Conservation (phyloP, 192 early-diverging fungal genomes). For the Coemansia sp. region DNA sequence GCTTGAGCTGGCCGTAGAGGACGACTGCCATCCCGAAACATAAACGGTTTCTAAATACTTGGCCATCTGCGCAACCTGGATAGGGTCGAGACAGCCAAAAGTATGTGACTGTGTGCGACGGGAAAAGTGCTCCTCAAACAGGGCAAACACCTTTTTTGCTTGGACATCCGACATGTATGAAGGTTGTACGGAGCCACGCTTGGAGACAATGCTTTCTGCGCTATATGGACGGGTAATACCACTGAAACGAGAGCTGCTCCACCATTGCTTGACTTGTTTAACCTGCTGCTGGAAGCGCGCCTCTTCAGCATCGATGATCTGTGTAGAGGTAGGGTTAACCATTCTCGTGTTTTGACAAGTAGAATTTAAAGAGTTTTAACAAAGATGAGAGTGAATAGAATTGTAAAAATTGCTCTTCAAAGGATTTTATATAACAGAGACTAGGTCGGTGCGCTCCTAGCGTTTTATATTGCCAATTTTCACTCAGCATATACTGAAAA, state of each 20-base stretch:
- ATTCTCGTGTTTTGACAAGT: conserved; percentile 6
- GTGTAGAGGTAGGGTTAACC: conserved; percentile 20
- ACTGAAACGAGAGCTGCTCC: conserved; percentile 79
- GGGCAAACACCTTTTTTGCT: conserved; percentile 91
- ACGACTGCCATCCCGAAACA: conserved; percentile 98
- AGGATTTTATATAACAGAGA: background rate
- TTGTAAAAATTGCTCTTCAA: background rate
- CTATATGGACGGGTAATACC: conserved; percentile 82
- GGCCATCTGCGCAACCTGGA: conserved; percentile 95
- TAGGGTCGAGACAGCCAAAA: conserved; percentile 91
- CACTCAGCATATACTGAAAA: background rate
- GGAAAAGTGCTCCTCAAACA: conserved; percentile 75
- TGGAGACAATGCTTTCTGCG: conserved; percentile 79
- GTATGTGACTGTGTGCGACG: conserved; percentile 83
- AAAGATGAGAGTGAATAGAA: background rate
- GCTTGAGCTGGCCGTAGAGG: conserved; percentile 88
- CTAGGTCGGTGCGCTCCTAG: background rate
- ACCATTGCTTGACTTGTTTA: conserved; percentile 82
- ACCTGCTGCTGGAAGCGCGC: conserved; percentile 81
- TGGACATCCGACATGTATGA: conserved; percentile 79
- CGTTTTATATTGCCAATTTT: background rate
- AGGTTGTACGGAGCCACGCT: conserved; percentile 77
- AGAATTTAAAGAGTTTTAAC: background rate
- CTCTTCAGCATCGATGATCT: conserved; percentile 58
- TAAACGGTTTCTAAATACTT: conserved; percentile 96